These are phyloP conservation scores for Avena eriantha DNA, from an alignment of 176 grass and related monocot species.

Conservation along the genomic window DNA sequence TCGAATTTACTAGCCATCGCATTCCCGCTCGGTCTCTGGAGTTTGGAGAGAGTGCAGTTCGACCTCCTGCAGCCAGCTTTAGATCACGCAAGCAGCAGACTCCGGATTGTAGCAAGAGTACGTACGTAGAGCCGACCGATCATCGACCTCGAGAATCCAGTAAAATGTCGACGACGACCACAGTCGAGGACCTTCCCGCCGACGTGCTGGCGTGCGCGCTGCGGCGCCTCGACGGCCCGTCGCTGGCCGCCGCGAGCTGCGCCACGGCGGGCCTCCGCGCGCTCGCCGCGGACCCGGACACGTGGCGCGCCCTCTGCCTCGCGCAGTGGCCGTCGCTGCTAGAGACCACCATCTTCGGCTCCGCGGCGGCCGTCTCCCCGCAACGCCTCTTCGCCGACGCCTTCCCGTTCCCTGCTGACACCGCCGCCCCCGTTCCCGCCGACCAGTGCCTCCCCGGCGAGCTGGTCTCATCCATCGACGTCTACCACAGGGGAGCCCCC, in stretches of 20 bases:
- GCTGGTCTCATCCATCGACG: background rate
- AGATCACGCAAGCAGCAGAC: background rate
- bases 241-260: constrained; percentile 3
- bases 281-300: background rate
- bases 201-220: constrained; percentile 12
- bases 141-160: background rate
- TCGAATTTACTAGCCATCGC: background rate
- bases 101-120: background rate
- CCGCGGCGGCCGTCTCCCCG: background rate
- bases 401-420: background rate
- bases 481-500: background rate
- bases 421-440: background rate
- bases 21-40: background rate
- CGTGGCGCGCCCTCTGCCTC: background rate
- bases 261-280: background rate
- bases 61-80: background rate
- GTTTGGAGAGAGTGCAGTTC: background rate
- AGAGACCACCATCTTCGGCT: background rate
- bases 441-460: background rate
- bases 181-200: background rate
- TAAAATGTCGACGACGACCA: constrained; percentile 1
- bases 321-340: background rate
- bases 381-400: constrained; percentile 1
- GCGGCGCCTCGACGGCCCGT: background rate
- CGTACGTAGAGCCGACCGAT: background rate